Percentiles rank a stretch among this genome's conserved stretches.
phyloP scores from a whole-genome alignment of 306 rosid species.

The Castanea mollissima region DNA sequence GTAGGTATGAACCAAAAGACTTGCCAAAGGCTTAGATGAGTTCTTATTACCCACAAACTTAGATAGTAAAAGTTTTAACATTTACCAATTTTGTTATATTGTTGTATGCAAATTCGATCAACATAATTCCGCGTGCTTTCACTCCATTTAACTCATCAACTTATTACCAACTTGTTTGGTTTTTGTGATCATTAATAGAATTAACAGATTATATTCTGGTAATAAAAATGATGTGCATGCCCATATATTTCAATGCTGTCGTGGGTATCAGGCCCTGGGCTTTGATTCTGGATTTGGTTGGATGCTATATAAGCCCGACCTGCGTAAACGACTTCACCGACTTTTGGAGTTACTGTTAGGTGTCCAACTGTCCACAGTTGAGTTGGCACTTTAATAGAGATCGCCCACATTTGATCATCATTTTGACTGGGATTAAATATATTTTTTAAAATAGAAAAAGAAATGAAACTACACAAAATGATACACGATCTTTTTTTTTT shows the following conservation, averaged over 20 bases:
- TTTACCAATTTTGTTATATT: background rate
- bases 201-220: background rate
- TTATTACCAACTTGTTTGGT: background rate
- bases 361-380: background rate
- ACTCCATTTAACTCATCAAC: background rate
- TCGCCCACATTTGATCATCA: background rate
- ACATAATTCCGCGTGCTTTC: background rate
- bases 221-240: background rate
- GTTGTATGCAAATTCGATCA: background rate
- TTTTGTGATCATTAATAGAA: background rate
- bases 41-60: conserved; percentile 1
- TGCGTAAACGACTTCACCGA: background rate
- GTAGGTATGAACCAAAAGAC: conserved; percentile 24
- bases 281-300: background rate
- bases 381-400: background rate
- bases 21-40: background rate
- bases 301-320: background rate
- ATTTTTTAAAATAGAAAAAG: too few species aligned
- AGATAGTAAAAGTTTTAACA: background rate
- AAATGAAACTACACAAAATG: too few species aligned
- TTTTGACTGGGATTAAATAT: background rate
- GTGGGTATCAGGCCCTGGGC: background rate
- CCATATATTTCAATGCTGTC: background rate
- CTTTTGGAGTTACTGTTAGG: background rate
- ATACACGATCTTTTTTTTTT: too few species aligned